A percentile compares a stretch with the other conserved stretches of the same genome.
Conservation (phyloP, 2,329 filamentous ascomycete genomes). For the Sporothrix brasiliensis region DNA sequence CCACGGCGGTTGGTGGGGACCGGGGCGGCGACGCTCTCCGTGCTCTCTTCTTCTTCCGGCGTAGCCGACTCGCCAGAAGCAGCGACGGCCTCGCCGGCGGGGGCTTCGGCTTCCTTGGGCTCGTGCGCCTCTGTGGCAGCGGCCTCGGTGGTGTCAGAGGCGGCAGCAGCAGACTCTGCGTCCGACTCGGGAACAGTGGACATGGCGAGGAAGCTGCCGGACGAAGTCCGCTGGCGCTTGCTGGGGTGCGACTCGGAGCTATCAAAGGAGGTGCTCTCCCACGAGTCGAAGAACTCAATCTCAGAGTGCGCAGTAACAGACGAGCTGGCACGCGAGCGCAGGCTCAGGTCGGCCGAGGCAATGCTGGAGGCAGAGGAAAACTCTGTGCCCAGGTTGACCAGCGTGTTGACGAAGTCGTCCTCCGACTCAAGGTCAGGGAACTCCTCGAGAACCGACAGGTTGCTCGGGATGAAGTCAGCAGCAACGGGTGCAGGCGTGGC, state of each 20-base stretch:
- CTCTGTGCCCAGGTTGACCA: slow-evolving; percentile 67
- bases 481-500: slow-evolving; percentile 49
- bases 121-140: slow-evolving; percentile 34
- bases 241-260: slow-evolving; percentile 56
- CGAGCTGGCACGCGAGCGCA: slow-evolving; percentile 68
- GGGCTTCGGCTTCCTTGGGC: slow-evolving; percentile 33
- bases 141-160: neutral
- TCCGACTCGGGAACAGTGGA: slow-evolving; percentile 40
- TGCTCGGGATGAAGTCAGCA: slow-evolving; percentile 59
- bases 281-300: slow-evolving; percentile 74
- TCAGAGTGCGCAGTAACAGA: slow-evolving; percentile 74
- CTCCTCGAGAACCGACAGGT: slow-evolving; percentile 76
- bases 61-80: slow-evolving; percentile 40
- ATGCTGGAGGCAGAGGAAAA: slow-evolving; percentile 45
- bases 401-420: slow-evolving; percentile 76
- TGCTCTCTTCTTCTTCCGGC: slow-evolving; percentile 31
- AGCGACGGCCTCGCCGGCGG: slow-evolving; percentile 41
- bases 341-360: slow-evolving; percentile 44
- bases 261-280: slow-evolving; percentile 62
- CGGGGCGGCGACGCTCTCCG: slow-evolving; percentile 44
- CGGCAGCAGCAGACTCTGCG: slow-evolving; percentile 36
- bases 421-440: slow-evolving; percentile 90
- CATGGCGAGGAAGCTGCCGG: slow-evolving; percentile 46
- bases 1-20: slow-evolving; percentile 82
- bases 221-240: slow-evolving; percentile 60